Evolutionary conservation across 257 asterid genomes (phyloP), one percentile per base, ranked within the genome.

Genomic region (Solanum paucissectum): DNA sequence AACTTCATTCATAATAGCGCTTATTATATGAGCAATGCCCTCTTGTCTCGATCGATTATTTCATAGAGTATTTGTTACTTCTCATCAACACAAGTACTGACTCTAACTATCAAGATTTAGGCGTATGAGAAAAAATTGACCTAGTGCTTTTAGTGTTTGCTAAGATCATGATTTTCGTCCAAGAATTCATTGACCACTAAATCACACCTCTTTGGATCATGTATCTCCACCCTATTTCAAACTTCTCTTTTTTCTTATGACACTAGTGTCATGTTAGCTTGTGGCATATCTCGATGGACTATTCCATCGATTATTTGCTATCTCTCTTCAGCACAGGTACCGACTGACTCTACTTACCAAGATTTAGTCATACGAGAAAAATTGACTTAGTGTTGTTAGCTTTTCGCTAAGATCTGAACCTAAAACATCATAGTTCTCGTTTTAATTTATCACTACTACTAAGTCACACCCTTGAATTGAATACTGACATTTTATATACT

Each of bases 291-390:
- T 68, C 21, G 9, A 68, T 0, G 0, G 0, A 68, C 5, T 68
- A 68, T 68, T 68, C 0, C 36, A 12, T 27, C 12, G 11, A 29
- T 29, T 29, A 29, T 29, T 29, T 29, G 3, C 9, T 13, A 7
- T 0, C 6, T 69, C 6, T 69, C 23, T 29, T 62, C 12, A 29
- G 0, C 23, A 69, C 6, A 69, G 0, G 3, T 69, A 69, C 0
- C 12, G 0, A 1, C 3, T 69, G n/a, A 7, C 23, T 69, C 9
- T 29, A 69, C n/a, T 9, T 69, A 29, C 2, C 6, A 29, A 29
- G 4, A 69, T 69, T 29, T 3, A 69, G 2, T 16, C 75, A 68
- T 29, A 29, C 1, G 5, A 32, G 23, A 29, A 69, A 69, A 69
- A 14, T 0, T 32, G 0, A 69, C 40, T n/a, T 33, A 32, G 40